Conservation (phyloP, 164 flowering plant species). For the Stephania yunnanensis region DNA sequence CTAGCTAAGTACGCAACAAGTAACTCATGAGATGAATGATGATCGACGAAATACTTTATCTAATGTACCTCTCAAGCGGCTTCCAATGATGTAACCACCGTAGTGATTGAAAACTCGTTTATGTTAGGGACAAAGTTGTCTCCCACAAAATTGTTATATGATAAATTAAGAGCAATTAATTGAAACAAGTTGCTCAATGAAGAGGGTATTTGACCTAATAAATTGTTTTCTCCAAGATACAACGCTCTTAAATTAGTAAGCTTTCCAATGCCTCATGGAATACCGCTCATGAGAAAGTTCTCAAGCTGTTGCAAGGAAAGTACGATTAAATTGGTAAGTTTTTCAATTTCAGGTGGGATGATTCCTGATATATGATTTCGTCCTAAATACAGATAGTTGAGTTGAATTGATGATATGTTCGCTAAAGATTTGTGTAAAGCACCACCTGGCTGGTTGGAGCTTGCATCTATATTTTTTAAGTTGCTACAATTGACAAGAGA, state of each 20-base stretch:
- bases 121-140: slow-evolving; percentile 2
- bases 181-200: slow-evolving; percentile 8
- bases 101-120: background rate
- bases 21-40: background rate
- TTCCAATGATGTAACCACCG: background rate
- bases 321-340: background rate
- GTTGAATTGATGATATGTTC: slow-evolving; percentile 3
- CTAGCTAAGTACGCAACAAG: background rate
- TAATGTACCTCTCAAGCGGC: slow-evolving; percentile 1
- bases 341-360: slow-evolving; percentile 8
- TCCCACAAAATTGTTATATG: slow-evolving; percentile 1
- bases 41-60: background rate
- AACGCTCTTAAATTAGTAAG: background rate
- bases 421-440: slow-evolving; percentile 5
- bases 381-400: background rate
- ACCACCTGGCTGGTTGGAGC: background rate
- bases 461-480: background rate
- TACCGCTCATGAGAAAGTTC: slow-evolving; percentile 2
- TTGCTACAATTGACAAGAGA: slow-evolving; percentile 8
- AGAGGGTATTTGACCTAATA: slow-evolving; percentile 1
- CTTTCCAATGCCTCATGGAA: slow-evolving; percentile 2
- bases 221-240: background rate
- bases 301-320: background rate
- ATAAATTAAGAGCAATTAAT: background rate
- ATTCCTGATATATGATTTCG: slow-evolving; percentile 2